Evolutionary conservation across 129 eudicot species (phyloP), one percentile per base, ranked within the genome.

Genomic region (Logfia minima): DNA sequence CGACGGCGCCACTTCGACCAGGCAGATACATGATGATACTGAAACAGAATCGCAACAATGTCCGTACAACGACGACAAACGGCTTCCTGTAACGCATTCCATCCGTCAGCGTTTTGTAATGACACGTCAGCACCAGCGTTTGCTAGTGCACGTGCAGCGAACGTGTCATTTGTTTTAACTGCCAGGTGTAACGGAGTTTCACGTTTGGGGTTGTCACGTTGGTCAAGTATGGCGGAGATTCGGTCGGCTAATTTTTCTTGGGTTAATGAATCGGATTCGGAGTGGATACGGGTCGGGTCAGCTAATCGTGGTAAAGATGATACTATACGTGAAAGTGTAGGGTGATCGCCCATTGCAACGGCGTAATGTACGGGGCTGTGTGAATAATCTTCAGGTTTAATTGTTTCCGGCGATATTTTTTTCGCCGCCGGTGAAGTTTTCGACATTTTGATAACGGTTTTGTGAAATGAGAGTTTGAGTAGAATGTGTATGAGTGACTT

Each of bases 1-100:
- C 97, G 90, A 17, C 96, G 94, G 21, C 99, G 89, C 99, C 99
- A 95, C 84, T 95, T 95, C 55, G 80, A 76, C 97, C 97, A 95
- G 24, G 97, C 91, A 24, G 92, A 79, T n/a, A 81, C 59, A 66
- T 95, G 99, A 72, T 91, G 97, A 51, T 89, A 87, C 83, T 88
- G 96, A 1, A 95, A 92, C 13, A 95, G 89, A 23, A 84, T 78
- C 19, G 83, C 68, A 0, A 86, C 80, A 14, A 95, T 79, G 5
- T 91, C 96, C 21, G 90, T 67, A 39, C 85, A 70, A 13, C 89
- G 82, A 16, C 93, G 88, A 13, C 92, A 85, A 4, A 95, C 76
- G 0, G 99, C 94, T 66, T 95, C 99, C 72, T 95, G 99, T 18
- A 95, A 80, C 26, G 96, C 89, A 64, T 89, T 89, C 97, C 99